phyloP scores from a whole-genome alignment of 495 filamentous ascomycete species.

The Pseudomonodictys pantanalensis region DNA sequence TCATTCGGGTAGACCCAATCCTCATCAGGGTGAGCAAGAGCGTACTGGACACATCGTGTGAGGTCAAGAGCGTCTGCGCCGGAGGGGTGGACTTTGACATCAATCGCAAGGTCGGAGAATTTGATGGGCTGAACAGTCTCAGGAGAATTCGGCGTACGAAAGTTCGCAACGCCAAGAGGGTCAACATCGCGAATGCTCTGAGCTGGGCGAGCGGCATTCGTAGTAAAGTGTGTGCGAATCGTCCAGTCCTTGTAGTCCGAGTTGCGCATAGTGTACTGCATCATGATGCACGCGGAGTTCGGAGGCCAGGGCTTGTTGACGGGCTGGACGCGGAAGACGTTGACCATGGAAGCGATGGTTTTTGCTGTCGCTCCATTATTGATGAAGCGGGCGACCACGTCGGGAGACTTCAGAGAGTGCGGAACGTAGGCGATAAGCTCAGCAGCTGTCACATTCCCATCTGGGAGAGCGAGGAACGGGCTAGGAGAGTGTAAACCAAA shows the following conservation, averaged over 20 bases:
- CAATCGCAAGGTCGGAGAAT: conserved; percentile 4
- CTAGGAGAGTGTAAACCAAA: background rate
- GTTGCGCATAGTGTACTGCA: background rate
- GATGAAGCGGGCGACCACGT: conserved; percentile 4
- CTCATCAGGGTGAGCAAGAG: background rate
- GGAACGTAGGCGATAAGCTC: conserved; percentile 18
- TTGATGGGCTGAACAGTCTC: background rate
- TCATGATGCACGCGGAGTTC: background rate
- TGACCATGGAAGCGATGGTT: conserved; percentile 1
- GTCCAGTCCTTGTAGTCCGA: conserved; percentile 5
- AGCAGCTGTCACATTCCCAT: conserved; percentile 11
- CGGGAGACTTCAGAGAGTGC: background rate
- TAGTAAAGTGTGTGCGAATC: background rate
- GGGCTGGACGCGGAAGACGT: background rate
- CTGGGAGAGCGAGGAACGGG: conserved; percentile 1
- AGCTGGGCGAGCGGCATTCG: background rate
- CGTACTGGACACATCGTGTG: conserved; percentile 11
- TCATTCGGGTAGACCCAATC: conserved; percentile 1
- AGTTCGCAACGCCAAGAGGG: background rate
- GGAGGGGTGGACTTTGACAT: conserved; percentile 1
- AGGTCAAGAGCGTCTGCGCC: conserved; percentile 18
- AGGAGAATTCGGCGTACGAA: background rate
- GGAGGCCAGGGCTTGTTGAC: background rate
- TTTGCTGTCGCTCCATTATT: background rate
- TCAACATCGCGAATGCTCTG: background rate